phyloP scores from a whole-genome alignment of 495 filamentous ascomycete species.

The Penicillium verhagenii region DNA sequence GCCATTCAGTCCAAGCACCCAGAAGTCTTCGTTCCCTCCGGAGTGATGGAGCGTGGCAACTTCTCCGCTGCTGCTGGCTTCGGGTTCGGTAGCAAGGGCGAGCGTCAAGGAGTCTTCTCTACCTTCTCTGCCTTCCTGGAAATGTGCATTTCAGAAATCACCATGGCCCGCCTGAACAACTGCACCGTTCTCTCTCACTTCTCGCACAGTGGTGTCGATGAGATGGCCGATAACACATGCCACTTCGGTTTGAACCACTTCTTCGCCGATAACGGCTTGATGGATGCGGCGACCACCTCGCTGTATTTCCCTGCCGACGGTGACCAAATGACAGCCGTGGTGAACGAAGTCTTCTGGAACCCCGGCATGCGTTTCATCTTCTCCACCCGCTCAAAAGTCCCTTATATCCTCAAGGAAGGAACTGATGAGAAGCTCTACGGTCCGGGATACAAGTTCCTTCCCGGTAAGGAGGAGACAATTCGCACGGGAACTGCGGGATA shows the following conservation, averaged over 20 bases:
- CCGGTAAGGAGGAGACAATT: slow-evolving; percentile 40
- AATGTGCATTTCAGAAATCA: slow-evolving; percentile 43
- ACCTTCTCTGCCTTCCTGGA: slow-evolving; percentile 44
- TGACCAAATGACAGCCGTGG: slow-evolving; percentile 45
- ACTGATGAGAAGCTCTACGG: slow-evolving; percentile 38
- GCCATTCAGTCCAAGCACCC: slow-evolving; percentile 34
- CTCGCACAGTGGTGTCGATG: slow-evolving; percentile 41
- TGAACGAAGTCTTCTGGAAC: slow-evolving; percentile 38
- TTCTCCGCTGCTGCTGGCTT: slow-evolving; percentile 43
- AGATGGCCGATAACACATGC: slow-evolving; percentile 46
- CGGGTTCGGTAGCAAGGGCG: slow-evolving; percentile 39
- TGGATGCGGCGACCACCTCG: slow-evolving; percentile 30
- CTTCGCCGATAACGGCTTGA: slow-evolving; percentile 42
- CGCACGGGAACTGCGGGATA: slow-evolving; percentile 37
- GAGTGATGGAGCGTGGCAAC: slow-evolving; percentile 44
- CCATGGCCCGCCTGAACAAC: slow-evolving; percentile 42
- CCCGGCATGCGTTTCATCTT: slow-evolving; percentile 40
- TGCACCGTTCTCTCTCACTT: slow-evolving; percentile 42
- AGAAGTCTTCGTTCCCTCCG: slow-evolving; percentile 35
- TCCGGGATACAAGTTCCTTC: slow-evolving; percentile 36
- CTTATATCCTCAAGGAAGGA: slow-evolving; percentile 40
- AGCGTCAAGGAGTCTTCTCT: slow-evolving; percentile 41
- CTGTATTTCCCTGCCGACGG: slow-evolving; percentile 45
- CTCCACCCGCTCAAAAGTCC: slow-evolving; percentile 42
- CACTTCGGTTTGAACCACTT: slow-evolving; percentile 45